phyloP scores from a whole-genome alignment of 768 basidiomycete genomes.

The Leucosporidium yakuticum region DNA sequence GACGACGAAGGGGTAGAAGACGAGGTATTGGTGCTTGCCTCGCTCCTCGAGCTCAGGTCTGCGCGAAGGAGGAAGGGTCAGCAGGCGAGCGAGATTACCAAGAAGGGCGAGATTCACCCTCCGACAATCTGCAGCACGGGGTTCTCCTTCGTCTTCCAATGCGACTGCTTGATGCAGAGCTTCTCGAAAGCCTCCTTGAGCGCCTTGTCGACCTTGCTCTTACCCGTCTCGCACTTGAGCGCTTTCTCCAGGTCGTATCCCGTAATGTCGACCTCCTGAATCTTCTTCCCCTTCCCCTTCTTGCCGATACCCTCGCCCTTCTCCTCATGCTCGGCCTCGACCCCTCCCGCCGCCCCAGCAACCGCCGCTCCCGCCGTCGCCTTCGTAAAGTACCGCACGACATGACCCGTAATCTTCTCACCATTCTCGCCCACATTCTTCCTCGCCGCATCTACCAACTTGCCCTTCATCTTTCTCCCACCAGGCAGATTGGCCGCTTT shows the following conservation, averaged over 20 bases:
- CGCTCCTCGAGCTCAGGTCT: conserved; percentile 33
- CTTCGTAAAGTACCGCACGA: conserved; percentile 25
- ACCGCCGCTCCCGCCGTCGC: not conserved
- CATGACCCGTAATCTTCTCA: conserved; percentile 10
- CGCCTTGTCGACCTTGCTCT: conserved; percentile 19
- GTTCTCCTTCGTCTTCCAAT: conserved; percentile 23
- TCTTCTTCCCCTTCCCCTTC: conserved; percentile 7
- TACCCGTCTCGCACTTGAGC: conserved; percentile 25
- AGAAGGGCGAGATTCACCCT: conserved; percentile 12
- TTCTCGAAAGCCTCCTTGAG: conserved; percentile 32
- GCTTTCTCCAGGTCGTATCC: conserved; percentile 28
- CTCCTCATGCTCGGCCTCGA: conserved; percentile 1
- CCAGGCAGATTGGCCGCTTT: conserved; percentile 21
- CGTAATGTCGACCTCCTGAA: conserved; percentile 32
- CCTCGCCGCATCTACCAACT: conserved; percentile 28
- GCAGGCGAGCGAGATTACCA: not conserved
- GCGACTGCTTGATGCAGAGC: conserved; percentile 16
- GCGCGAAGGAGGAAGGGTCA: not conserved
- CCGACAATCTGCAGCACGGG: conserved; percentile 29
- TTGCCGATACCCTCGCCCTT: not conserved
- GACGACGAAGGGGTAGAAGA: conserved; percentile 31
- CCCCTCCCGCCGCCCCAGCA: conserved; percentile 5
- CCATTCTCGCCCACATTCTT: conserved; percentile 10
- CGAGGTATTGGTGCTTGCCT: conserved; percentile 17
- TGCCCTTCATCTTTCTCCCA: conserved; percentile 15